Base-by-base conservation (phyloP, 1,284 basidiomycete genomes). In the Austroboletus rostrupii region DNA sequence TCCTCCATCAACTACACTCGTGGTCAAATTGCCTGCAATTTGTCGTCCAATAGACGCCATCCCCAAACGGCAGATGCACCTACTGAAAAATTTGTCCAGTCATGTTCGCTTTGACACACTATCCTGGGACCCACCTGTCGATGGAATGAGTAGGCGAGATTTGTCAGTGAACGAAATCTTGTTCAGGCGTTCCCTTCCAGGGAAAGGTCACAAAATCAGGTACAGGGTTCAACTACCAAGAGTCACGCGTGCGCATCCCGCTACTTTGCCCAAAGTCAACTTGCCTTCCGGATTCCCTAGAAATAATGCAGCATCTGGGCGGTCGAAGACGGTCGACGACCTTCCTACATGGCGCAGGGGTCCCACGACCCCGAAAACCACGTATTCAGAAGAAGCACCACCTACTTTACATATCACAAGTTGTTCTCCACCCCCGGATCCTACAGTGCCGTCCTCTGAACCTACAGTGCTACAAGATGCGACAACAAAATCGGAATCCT, bases 101-200 rank as follows among this genome's bases (percentile, higher is more conserved):
- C 70, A 68, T n/a, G 64, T 80, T 9, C 78, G 80, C 37, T 79
- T 82, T 63, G 88, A 92, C 56, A 75, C 83, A 14, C 72, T 90
- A 50, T 85, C 87, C 5, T 92, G 87, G 71, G 78, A 83, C 26
- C 90, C 91, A 26, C 85, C 87, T 8, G 74, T 90, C 9, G 79
- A 81, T 51, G 80, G 79, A 36, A 83, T 88, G 73, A 79, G 66
- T 43, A 75, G 72, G 23, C 72, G 74, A 36, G 81, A 84, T 42
- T 72, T 90, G 33, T 83, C 82, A 5, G 59, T 90, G 28, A 85
- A 90, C 56, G 85, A 90, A 17, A 67, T 85, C 38, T 70, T 96
- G 36, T 84, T 92, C 61, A 74, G 69, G 44, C 76, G 71, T 54
- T 68, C 72, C n/a, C 61, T 58, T 28, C 46, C 57, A 6, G 49